Evolutionary conservation across 1,284 basidiomycete genomes (phyloP).

Genomic region (Taiwanofungus camphoratus): DNA sequence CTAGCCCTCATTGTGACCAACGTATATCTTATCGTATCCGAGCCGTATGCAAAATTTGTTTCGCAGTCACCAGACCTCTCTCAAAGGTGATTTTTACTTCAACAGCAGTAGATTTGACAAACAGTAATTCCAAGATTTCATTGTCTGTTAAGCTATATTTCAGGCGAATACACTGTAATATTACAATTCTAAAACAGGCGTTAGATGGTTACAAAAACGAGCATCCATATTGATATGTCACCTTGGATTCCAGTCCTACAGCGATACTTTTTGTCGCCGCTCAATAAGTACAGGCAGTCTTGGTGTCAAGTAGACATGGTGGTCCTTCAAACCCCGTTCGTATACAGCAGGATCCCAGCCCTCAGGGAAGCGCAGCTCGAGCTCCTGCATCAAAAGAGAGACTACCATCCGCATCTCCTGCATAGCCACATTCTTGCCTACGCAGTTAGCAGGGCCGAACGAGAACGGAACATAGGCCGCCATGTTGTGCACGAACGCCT

Average conservation of each 20-base stretch:
- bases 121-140: not conserved
- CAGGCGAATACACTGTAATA: not conserved
- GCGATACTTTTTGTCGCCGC: not conserved
- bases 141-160: not conserved
- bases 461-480: conserved; percentile 22
- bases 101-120: not conserved
- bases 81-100: too few relatives aligned
- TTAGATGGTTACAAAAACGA: not conserved
- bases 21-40: too few relatives aligned
- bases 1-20: too few relatives aligned
- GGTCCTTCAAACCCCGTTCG: not conserved
- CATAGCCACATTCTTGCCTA: conserved; percentile 20
- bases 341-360: conserved; percentile 5
- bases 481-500: conserved; percentile 9
- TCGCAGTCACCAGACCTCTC: too few relatives aligned
- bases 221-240: not conserved
- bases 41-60: too few relatives aligned
- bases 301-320: not conserved
- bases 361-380: conserved; percentile 14
- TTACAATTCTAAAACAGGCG: not conserved
- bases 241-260: not conserved
- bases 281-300: not conserved
- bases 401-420: conserved; percentile 19
- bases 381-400: conserved; percentile 14
- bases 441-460: conserved; percentile 20